These are phyloP conservation scores for Eucalyptus globulus DNA, from an alignment of 345 rosid species.

Conservation along the genomic window DNA sequence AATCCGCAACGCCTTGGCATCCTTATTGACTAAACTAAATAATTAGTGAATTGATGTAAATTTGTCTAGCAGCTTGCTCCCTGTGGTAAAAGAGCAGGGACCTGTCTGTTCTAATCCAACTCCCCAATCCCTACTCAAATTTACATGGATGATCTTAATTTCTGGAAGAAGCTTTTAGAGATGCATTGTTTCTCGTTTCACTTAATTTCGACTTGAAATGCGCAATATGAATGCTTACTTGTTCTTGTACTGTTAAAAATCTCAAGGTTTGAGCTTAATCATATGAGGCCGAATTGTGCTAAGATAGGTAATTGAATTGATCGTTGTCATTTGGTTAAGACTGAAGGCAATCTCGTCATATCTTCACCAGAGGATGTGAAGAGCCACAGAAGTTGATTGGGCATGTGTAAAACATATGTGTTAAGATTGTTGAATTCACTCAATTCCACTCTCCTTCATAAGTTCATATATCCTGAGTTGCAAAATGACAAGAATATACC, in stretches of 20 bases:
- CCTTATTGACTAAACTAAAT: background rate
- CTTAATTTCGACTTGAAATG: background rate
- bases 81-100: background rate
- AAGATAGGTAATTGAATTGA: background rate
- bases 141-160: background rate
- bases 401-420: background rate
- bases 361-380: background rate
- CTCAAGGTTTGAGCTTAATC: background rate
- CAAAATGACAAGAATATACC: background rate
- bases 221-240: background rate
- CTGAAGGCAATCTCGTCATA: background rate
- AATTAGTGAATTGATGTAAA: background rate
- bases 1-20: background rate
- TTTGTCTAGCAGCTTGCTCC: background rate
- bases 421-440: background rate
- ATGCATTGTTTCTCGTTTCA: background rate
- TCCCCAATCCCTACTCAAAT: background rate
- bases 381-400: background rate
- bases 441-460: background rate
- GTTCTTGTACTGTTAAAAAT: background rate
- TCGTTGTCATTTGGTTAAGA: background rate
- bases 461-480: background rate
- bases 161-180: background rate
- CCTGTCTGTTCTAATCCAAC: background rate
- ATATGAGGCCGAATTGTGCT: background rate